Evolutionary conservation across 2,329 filamentous ascomycete genomes (phyloP).

Genomic region (Didymella pinodella): DNA sequence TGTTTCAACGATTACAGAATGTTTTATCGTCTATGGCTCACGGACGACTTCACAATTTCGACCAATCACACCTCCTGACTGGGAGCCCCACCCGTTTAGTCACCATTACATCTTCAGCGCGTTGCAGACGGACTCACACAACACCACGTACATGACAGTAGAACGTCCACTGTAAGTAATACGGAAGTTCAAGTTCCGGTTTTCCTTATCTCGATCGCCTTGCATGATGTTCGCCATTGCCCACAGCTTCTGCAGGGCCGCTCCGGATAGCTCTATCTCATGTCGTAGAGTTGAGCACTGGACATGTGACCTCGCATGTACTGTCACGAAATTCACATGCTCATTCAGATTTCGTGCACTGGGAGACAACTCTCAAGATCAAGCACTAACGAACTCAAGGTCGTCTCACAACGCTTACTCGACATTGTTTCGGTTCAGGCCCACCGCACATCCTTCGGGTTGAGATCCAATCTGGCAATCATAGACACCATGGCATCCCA

Average conservation of each 20-base stretch:
- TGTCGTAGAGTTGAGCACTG: background rate
- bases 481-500: background rate
- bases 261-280: background rate
- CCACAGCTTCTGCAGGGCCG: background rate
- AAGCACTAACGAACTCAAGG: conserved; percentile 2
- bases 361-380: background rate
- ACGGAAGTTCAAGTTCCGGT: background rate
- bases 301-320: background rate
- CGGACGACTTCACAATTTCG: background rate
- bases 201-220: background rate
- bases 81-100: conserved; percentile 16
- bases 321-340: background rate
- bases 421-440: background rate
- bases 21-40: background rate
- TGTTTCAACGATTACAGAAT: conserved; percentile 11
- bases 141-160: background rate
- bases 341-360: background rate
- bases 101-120: conserved; percentile 18
- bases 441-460: background rate
- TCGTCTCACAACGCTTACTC: background rate
- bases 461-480: too few species aligned
- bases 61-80: conserved; percentile 16
- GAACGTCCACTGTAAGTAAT: too few species aligned
- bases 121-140: background rate
- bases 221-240: background rate